Conservation (phyloP, 1,139 yeast species). For the Geotrichum reessii region DNA sequence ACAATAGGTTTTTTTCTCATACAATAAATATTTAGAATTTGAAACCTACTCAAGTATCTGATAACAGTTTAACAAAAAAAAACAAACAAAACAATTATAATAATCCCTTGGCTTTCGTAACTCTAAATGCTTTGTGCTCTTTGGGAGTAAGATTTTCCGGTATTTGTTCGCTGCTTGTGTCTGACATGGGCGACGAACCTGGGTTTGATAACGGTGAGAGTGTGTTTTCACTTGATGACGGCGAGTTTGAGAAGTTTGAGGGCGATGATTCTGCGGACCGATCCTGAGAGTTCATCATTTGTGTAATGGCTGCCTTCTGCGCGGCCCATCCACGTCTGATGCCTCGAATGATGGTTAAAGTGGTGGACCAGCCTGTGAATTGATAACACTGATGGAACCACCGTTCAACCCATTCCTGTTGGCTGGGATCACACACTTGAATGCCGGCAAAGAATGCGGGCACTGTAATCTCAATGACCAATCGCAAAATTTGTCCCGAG, state of each 20-base stretch:
- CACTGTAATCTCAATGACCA: conserved; percentile 9
- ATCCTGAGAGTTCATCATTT: neutral
- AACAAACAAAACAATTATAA: no score
- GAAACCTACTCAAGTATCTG: no score
- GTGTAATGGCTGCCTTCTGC: conserved; percentile 3
- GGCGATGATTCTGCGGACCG: neutral
- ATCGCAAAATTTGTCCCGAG: conserved; percentile 6
- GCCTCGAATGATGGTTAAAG: neutral
- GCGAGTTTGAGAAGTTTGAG: neutral
- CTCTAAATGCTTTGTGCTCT: neutral
- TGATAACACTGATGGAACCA: conserved; percentile 7
- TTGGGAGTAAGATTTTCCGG: neutral
- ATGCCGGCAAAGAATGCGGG: conserved; percentile 11
- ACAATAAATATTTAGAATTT: no score
- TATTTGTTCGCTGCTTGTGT: neutral
- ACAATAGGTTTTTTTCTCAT: no score
- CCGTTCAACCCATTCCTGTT: conserved; percentile 6
- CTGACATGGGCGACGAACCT: neutral
- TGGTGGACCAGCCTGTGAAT: conserved; percentile 15
- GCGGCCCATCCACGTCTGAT: conserved; percentile 2
- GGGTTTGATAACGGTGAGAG: neutral
- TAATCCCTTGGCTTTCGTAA: neutral
- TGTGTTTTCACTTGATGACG: neutral
- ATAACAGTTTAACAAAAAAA: neutral
- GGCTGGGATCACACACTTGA: conserved; percentile 7